Evolutionary conservation across 2,329 filamentous ascomycete species (phyloP), one percentile per base, ranked within the genome.

Genomic region (Seiridium unicorne): DNA sequence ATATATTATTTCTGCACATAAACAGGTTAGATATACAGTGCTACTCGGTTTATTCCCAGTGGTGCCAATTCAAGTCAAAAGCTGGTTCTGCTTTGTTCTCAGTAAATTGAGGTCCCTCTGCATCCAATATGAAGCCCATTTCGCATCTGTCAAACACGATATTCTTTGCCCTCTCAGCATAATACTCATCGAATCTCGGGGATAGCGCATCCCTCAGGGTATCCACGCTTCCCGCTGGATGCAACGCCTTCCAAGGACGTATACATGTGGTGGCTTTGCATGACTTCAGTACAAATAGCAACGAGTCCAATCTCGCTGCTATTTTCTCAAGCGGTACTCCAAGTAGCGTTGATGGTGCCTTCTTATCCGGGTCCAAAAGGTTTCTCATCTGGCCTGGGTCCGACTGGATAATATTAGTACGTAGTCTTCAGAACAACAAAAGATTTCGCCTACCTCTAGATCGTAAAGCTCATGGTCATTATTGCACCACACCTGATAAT

Each of bases 381-480:
- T 70, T 72, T 2, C 48, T 10, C 69, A 71, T 70, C 35, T 70
- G 69, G 8, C 66, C 65, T 5, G 69, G 67, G 40, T 72, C 68
- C 0, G 64, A 59, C 10, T 70, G 36, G 47, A 26, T 5, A 47
- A 9, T 35, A 13, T 57, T 9, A 57, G 55, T 47, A 18, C 9
- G 9, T 42, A 38, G 8, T n/a, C 5, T 40, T 11, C 38, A 18
- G 11, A 3, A n/a, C 11, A 26, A 44, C 36, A 1, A 38, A 40
- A 55, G 55, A 9, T 4, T n/a, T n/a, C 85, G 1, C 80, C 0
- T 79, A 80, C 69, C 63, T 56, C 77, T 9, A 84, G 63, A 62
- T 86, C 78, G 64, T 85, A 86, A 1, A 84, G 76, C 62, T 87
- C 83, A 51, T 81, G 78, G 63, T 85, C 83, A 60, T 83, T 82